Evolutionary conservation across 2,329 filamentous ascomycete species (phyloP).

Genomic region (Bretziella fagacearum): DNA sequence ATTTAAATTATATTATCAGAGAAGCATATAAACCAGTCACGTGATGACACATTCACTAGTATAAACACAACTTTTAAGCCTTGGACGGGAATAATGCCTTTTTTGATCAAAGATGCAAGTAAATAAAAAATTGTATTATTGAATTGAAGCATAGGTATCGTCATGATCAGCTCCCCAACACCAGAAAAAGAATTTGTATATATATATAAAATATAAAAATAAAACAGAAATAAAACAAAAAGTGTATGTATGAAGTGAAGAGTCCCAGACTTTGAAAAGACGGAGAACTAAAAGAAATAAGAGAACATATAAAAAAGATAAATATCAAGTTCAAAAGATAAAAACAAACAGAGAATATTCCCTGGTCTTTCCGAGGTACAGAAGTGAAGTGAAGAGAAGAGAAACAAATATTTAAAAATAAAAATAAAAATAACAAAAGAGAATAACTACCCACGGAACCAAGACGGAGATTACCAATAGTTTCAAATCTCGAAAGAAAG

Average conservation of each 20-base stretch:
- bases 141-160: slow-evolving; percentile 11
- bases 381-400: slow-evolving; percentile 4
- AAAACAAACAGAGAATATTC: too few species aligned
- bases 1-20: neutral
- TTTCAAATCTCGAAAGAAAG: neutral
- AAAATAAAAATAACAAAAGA: slow-evolving; percentile 3
- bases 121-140: slow-evolving; percentile 4
- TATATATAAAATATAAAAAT: slow-evolving; percentile 1
- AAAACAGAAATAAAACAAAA: slow-evolving; percentile 12
- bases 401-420: slow-evolving; percentile 12
- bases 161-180: slow-evolving; percentile 7
- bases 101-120: slow-evolving; percentile 10
- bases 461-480: neutral
- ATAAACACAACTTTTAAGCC: too few species aligned
- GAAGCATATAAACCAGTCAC: neutral
- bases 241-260: slow-evolving; percentile 4
- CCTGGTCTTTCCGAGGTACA: too few species aligned
- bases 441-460: neutral
- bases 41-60: too few species aligned
- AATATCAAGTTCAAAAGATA: too few species aligned
- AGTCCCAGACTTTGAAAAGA: too few species aligned
- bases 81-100: neutral
- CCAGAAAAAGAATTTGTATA: too few species aligned
- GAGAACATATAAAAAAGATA: too few species aligned
- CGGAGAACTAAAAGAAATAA: too few species aligned